Base-by-base conservation (phyloP, 202 grass and related monocot species). In the Digitaria exilis region DNA sequence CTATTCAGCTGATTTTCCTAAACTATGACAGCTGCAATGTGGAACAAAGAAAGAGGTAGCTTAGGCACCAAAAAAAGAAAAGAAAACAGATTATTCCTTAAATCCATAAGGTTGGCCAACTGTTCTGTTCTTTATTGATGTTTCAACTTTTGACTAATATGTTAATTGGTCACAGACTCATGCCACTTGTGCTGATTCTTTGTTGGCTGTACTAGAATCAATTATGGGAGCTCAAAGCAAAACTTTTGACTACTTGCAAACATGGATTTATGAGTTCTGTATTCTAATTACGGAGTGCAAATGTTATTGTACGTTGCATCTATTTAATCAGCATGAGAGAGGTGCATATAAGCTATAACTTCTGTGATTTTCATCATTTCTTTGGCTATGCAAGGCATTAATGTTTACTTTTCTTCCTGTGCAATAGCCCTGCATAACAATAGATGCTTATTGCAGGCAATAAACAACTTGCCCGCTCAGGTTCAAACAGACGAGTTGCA, bases 401-500 rank as follows among this genome's bases (percentile, higher is more conserved):
- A 69, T 34, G 43, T 75, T 60, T 16, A 82, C 30, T 79, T 62
- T 77, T 85, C 28, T 81, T 73, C 15, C 52, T 7, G 32, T 81
- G 78, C n/a, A 70, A 66, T 76, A 18, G 59, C 58, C 30, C 57
- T 73, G 4, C 59, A 51, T 87, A 61, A 84, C 76, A 87, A 34
- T 50, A 19, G 42, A 78, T 39, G 65, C 14, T 73, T 62, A 78
- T 84, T 90, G 71, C 80, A 97, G 95, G 87, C 69, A 85, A 70
- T 75, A 86, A 75, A 50, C 56, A 85, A 50, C 58, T 85, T 15
- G 58, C 60, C 10, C 86, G 88, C 75, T 85, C 86, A 26, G 70
- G 73, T 81, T 91, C 92, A 79, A 92, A 73, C 73, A 94, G 91
- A 65, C 86, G 87, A 21, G 82, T 80, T 69, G 84, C 76, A 77